phyloP scores from a whole-genome alignment of 768 basidiomycete genomes.

The Pisolithus albus region DNA sequence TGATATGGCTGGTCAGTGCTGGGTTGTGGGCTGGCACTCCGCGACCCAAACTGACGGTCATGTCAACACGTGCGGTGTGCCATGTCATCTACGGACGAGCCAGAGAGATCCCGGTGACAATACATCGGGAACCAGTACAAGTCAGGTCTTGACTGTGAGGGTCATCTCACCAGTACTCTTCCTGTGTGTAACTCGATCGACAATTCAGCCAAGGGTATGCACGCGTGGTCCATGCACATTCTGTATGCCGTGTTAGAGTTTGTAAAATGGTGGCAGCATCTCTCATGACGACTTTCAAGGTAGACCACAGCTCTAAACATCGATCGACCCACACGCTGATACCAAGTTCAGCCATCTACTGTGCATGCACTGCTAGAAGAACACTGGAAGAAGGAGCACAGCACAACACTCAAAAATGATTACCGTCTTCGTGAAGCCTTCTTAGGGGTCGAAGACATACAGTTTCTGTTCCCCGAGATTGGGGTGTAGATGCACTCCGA shows the following conservation, averaged over 20 bases:
- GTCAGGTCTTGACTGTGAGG: neutral
- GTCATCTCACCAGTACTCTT: neutral
- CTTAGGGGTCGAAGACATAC: conserved; percentile 10
- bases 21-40: neutral
- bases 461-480: neutral
- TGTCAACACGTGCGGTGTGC: neutral
- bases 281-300: neutral
- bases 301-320: neutral
- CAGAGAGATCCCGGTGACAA: no score
- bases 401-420: neutral
- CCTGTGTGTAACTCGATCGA: neutral
- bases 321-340: neutral
- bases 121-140: no score
- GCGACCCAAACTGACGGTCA: neutral
- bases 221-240: neutral
- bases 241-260: neutral
- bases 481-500: neutral
- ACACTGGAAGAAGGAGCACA: conserved; percentile 7
- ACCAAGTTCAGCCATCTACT: neutral
- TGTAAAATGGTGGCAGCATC: neutral
- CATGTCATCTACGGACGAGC: neutral
- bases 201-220: neutral
- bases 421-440: conserved; percentile 11
- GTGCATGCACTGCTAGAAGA: conserved; percentile 14
- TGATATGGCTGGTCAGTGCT: no score